These are phyloP conservation scores for Eucalyptus camaldulensis DNA, from an alignment of 345 rosid genomes.

Conservation along the genomic window DNA sequence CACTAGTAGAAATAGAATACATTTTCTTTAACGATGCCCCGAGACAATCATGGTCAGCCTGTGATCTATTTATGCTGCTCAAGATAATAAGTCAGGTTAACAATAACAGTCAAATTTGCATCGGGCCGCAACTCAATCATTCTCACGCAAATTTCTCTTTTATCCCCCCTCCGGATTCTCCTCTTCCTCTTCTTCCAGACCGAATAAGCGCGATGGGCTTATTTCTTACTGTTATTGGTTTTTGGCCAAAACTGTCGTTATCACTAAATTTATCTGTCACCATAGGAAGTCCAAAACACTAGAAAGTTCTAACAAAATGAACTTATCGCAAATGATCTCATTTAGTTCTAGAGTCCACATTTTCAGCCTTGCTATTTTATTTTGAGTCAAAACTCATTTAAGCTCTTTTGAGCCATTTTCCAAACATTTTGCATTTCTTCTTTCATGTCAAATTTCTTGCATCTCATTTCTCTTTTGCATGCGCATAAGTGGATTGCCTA, in stretches of 20 bases:
- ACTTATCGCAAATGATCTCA: background rate
- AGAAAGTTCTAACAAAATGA: background rate
- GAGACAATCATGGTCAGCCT: background rate
- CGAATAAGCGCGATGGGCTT: background rate
- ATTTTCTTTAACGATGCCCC: background rate
- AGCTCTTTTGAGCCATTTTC: background rate
- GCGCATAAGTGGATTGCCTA: background rate
- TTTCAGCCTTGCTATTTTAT: background rate
- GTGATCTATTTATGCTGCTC: background rate
- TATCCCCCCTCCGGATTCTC: no score
- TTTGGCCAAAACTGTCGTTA: background rate
- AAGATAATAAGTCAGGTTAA: background rate
- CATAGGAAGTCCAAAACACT: background rate
- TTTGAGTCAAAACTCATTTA: background rate
- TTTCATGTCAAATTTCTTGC: background rate
- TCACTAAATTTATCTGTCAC: background rate
- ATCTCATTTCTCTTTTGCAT: background rate
- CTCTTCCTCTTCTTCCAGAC: no score
- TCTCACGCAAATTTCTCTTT: background rate
- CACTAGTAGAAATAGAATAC: background rate
- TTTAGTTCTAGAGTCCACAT: background rate
- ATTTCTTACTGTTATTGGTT: background rate
- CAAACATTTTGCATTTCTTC: background rate
- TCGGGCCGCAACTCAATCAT: background rate
- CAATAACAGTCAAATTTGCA: background rate